Base-by-base conservation (phyloP, 1,284 basidiomycete genomes). In the Coniferiporia weirii region DNA sequence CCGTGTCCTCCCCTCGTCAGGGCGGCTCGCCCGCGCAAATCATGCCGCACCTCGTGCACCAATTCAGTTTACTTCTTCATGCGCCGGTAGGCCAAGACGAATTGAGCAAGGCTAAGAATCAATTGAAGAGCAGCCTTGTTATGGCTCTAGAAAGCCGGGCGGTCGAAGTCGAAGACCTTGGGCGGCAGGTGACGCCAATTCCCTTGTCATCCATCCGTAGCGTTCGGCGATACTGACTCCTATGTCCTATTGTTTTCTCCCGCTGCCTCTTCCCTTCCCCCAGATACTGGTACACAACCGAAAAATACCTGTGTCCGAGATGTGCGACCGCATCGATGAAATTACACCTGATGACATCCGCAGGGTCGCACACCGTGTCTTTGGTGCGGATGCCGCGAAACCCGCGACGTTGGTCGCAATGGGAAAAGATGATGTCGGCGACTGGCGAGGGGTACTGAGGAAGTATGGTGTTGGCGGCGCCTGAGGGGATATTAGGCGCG, bases 141-240 rank as follows among this genome's bases (percentile, higher is more conserved):
- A 98, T 98, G 96, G 93, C 94, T 4, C 76, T 98, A 48, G 96
- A 99, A 77, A 95, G 92, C 68, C 78, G 93, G 43, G 78, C 92
- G 22, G 87, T 98, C 1, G 93, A 94, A 68, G 93, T 95, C 0
- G 94, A 96, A 71, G 93, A 95, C 74, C 77, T 93, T 13, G 91
- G 91, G 36, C 79, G 90, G 65, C 88, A 90, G 82, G 85, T 87
- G 65, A 75, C 61, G 46, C 59, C 20, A 20, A 40, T 12, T 48
- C 36, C 48, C 15, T 48, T 10, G 5, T 27, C 36, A n/a, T 38
- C 20, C 17, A 13, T 32, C 17, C 19, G 27, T 35, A 52, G 46
- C 57, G 15, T 32, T 61, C 35, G 17, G 52, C 22, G 12, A 27
- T 19, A 50, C 45, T 34, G 20, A 54, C 15, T 52, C 52, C 55